Evolutionary conservation across 1,139 yeast species (phyloP), one percentile per base, ranked within the genome.

Genomic region (Wickerhamomyces sp.): DNA sequence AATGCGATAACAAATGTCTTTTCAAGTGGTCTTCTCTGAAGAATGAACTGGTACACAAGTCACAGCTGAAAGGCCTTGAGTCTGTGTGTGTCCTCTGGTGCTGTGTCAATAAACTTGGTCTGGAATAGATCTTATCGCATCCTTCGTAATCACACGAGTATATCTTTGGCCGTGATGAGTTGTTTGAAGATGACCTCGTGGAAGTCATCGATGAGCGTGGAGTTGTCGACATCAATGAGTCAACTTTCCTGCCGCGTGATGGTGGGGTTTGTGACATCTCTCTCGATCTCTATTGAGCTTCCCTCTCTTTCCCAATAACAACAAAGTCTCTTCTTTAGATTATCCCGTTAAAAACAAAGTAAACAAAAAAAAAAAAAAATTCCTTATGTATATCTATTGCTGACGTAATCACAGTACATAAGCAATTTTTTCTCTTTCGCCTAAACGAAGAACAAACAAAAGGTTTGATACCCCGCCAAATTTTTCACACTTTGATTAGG

Each of bases 71-170:
- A 0, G 95, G 95, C 36, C 94, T 66, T 34, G 81, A 79, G 39
- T 86, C 85, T 3, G 84, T 74, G 54, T 91, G 98, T 0, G 86
- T 62, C 24, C 93, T 64, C 45, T 68, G 68, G 54, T 89, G 98
- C 51, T 87, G 96, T 28, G 82, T 85, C 33, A 91, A 62, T 22
- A 87, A 66, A 7, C 94, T 81, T 0, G 97, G 96, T 37, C 89
- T 70, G 12, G 84, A 64, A 53, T 87, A 91, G 1, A 85, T 72
- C 56, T 87, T 89, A 25, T 61, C 71, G 52, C 98, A 91, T 4
- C 74, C 80, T 6, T 67, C 72, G 41, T 65, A 70, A 21, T 72
- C 72, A 55, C 95, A 87, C 4, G 57, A 46, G 52, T 79, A 78
- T 30, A 58, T 66, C 51, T 84, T 85, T 0, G 75, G 66, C 41